Base-by-base conservation (phyloP, 2,329 filamentous ascomycete genomes). In the Aschersonia sp. region DNA sequence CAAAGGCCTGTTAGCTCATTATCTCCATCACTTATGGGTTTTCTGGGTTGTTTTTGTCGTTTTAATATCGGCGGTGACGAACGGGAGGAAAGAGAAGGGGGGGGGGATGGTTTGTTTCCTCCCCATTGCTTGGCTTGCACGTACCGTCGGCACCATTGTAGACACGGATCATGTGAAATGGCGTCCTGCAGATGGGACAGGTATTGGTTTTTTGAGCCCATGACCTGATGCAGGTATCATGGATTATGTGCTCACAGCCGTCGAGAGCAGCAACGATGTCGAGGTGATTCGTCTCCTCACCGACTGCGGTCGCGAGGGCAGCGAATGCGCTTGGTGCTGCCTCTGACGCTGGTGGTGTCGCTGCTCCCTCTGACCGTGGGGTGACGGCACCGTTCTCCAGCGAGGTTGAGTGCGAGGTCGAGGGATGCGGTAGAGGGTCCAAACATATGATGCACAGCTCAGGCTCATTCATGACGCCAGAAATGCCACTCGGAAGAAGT, bases 151-250 rank as follows among this genome's bases (percentile, higher is more conserved):
- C 69, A 55, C 75, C 79, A 60, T 85, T 80, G 64, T 84, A 84
- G 52, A 98, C 81, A 62, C 92, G 81, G 55, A 98, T 89, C 57
- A 84, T 70, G 66, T 97, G 91, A 71, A 98, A 97, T 53, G 77
- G 80, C 58, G 87, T 85, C 56, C 92, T 85, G 68, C 92, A 98
- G 65, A 98, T 95, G 44, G 92, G 92, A 65, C 92, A 98, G 62
- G 89, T 96, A 67, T 97, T 98, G 53, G 92, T 91, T 64, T 94
- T 85, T 67, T 94, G 87, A 44, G 91, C 88, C 92, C 92, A 98
- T 56, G 89, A 87, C 57, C 85, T 84, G 56, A 98, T 75, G 65
- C 92, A 98, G 47, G 84, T 81, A 69, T 98, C 84, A 69, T 98
- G 92, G 56, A 98, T 74, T 56, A 89, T 78, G 71, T 98, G 94